Evolutionary conservation across 2,329 filamentous ascomycete species (phyloP).

Genomic region (Fusarium sp.): DNA sequence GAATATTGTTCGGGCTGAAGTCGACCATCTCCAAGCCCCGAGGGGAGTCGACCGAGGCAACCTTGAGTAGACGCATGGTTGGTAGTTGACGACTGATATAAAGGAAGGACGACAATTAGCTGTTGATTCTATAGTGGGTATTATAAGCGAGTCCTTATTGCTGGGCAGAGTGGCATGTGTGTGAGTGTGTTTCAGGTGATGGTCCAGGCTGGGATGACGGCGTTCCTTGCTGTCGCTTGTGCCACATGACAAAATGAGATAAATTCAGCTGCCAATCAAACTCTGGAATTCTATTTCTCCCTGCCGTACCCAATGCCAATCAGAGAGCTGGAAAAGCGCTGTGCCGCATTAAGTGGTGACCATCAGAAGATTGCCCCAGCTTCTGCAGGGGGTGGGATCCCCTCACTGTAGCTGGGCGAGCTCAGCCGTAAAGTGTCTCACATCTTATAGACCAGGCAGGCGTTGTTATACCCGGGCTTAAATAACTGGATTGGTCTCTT

Average conservation of each 20-base stretch:
- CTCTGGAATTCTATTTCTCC: neutral
- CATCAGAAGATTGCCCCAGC: neutral
- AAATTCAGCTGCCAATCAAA: neutral
- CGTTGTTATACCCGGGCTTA: neutral
- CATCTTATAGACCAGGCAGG: neutral
- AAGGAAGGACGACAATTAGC: neutral
- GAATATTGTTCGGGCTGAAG: conserved; percentile 1
- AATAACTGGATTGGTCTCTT: neutral
- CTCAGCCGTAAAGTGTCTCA: neutral
- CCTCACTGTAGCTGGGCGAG: neutral
- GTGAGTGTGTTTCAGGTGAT: neutral
- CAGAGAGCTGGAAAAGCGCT: neutral
- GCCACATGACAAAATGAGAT: neutral
- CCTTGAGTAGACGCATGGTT: conserved; percentile 4
- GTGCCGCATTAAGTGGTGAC: neutral
- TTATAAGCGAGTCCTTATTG: neutral
- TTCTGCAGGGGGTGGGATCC: neutral
- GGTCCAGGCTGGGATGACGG: neutral
- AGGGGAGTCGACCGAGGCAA: neutral
- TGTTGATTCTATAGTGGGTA: neutral
- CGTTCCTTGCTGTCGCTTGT: neutral
- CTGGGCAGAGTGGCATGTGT: neutral
- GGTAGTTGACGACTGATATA: too few relatives aligned
- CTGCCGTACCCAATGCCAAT: neutral
- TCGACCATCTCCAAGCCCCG: neutral